phyloP scores from a whole-genome alignment of 1,284 basidiomycete species.

The Megacollybia platyphylla region DNA sequence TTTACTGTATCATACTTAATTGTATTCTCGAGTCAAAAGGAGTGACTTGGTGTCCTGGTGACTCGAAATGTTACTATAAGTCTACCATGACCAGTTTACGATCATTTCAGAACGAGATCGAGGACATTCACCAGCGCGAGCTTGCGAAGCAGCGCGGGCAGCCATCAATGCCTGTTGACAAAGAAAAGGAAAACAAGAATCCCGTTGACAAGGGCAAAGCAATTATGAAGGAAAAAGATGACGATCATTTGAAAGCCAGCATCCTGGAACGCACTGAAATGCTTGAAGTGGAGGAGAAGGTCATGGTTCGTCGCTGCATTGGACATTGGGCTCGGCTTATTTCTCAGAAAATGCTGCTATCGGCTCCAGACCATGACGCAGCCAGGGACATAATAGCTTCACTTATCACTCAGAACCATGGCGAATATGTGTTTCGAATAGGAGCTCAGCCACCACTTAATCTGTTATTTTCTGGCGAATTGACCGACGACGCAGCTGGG shows the following conservation, averaged over 20 bases:
- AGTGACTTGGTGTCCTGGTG: not conserved
- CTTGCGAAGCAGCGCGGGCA: constrained; percentile 43
- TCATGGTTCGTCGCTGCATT: constrained; percentile 35
- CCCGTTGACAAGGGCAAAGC: constrained; percentile 17
- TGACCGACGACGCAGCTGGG: constrained; percentile 26
- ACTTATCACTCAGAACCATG: constrained; percentile 48
- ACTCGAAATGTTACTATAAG: not conserved
- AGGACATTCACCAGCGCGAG: constrained; percentile 57
- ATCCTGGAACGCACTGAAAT: constrained; percentile 11
- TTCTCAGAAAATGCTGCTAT: constrained; percentile 35
- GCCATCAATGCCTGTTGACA: constrained; percentile 16
- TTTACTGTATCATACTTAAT: not conserved
- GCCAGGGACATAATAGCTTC: constrained; percentile 54
- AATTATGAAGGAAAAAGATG: constrained; percentile 15
- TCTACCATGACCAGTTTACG: constrained; percentile 46
- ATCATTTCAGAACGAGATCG: constrained; percentile 65
- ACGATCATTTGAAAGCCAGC: constrained; percentile 3
- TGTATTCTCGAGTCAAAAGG: not conserved
- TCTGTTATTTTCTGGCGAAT: constrained; percentile 39
- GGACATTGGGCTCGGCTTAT: constrained; percentile 1
- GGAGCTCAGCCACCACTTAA: constrained; percentile 46
- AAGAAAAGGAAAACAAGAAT: constrained; percentile 25
- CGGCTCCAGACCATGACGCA: constrained; percentile 30
- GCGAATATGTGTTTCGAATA: constrained; percentile 62
- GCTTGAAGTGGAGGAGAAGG: constrained; percentile 40